Evolutionary conservation across 1,284 basidiomycete genomes (phyloP), one percentile per base, ranked within the genome.

Genomic region (Bjerkandera adusta): DNA sequence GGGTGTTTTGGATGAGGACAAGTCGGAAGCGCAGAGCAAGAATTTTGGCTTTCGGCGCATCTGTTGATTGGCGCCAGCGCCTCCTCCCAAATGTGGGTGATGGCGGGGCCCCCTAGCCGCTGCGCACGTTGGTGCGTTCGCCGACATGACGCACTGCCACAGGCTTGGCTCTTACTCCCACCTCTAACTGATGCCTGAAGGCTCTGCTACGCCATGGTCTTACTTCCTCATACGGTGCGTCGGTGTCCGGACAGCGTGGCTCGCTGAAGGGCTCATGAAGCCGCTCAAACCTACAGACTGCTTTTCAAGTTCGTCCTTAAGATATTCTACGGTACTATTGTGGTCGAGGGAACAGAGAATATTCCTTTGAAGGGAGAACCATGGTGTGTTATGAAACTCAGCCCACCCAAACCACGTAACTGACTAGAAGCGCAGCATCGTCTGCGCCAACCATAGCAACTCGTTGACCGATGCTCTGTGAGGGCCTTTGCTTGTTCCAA

Each of bases 301-400:
- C 69, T 88, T 20, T 89, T 89, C 64, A 77, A 77, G 55, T 85
- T 89, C 54, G 87, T 90, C 1, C 78, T 92, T 57, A 88, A 88
- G 62, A 88, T 92, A 53, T 92, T 92, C 68, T 92, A 92, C 64
- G 88, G 89, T 2, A 80, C 84, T 8, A 90, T 93, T 47, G 87
- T 92, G n/a, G 77, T 93, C 15, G 89, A 93, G 64, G 88, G 89
- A 59, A 70, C 72, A 1, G 70, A 88, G 37, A 66, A 81, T 36
- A 81, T 92, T 44, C 87, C 89, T 18, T 64, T 71, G 53, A 81
- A 77, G 20, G 89, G 90, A 3, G 68, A 73, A 45, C 85, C 89
- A 54, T 90, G 87, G 86, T 89, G 56, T 56, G 73, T 57, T 15
- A 25, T 21, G 26, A 51, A 20, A 33, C 25, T 33, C 38, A 46